Base-by-base conservation (phyloP, 257 asterid genomes). In the Avicennia marina region DNA sequence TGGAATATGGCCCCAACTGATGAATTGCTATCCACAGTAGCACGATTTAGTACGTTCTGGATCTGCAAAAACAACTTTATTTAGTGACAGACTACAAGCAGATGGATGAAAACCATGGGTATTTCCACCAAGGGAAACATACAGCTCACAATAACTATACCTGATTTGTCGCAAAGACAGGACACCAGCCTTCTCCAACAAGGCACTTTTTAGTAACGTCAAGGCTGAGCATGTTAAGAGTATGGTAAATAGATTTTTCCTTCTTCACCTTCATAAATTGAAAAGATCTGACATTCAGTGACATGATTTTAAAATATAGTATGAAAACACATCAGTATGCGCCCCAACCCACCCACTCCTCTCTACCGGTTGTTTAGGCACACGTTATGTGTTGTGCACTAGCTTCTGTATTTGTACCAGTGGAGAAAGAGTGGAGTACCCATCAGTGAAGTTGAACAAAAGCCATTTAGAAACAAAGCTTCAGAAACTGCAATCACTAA, bases 111-210 rank as follows among this genome's bases (percentile, higher is more conserved):
- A 67, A 52, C 8, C 29, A 32, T 4, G 18, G 22, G 29, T 34
- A 36, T 43, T 25, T 32, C 21, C 24, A 49, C 59, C 46, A 15
- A 17, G 25, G 49, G 42, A 62, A 48, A 48, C 57, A 13, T 19
- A 55, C 22, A 47, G 42, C 52, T 56, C 31, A 19, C 7, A 38
- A 21, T 22, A 42, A 25, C n/a, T 15, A 22, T 53, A 82, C 89
- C 81, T 78, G 79, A 66, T 58, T 56, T 64, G 77, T 76, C 6
- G 86, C 83, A 60, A 66, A 82, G 31, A 74, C 75, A 48, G 90
- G 90, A 68, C 86, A 78, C 90, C 90, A 82, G n/a, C 90, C 90
- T 72, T 82, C 84, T 53, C 86, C 86, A 11, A 82, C 86, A 36
- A 82, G 79, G 76, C 90, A 79, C 65, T 78, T 76, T 68, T 73